Conservation (phyloP, 441 rosid species). For the Adansonia gregorii region DNA sequence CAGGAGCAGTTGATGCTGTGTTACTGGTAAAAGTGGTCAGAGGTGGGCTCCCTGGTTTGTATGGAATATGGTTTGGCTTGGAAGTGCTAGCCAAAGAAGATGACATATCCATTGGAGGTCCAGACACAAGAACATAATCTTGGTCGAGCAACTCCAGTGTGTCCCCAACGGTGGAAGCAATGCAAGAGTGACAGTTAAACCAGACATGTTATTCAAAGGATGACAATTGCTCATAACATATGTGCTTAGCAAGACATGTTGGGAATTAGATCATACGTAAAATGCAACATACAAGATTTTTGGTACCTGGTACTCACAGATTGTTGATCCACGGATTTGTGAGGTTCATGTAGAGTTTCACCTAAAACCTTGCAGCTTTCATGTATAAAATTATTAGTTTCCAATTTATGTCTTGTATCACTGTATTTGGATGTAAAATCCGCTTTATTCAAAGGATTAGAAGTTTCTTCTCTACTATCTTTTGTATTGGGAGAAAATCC, state of each 20-base stretch:
- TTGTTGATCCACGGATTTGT: slow-evolving; percentile 52
- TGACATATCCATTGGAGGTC: slow-evolving; percentile 69
- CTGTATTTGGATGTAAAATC: slow-evolving; percentile 50
- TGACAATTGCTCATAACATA: slow-evolving; percentile 17
- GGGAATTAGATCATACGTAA: slow-evolving; percentile 14
- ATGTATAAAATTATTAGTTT: slow-evolving; percentile 45
- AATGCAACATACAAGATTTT: slow-evolving; percentile 29
- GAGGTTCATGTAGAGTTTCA: slow-evolving; percentile 50
- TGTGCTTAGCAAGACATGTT: slow-evolving; percentile 10
- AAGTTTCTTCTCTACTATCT: slow-evolving; percentile 46
- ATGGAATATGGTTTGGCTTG: slow-evolving; percentile 56
- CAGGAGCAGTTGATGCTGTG: slow-evolving; percentile 55
- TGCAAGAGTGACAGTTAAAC: not conserved
- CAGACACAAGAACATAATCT: slow-evolving; percentile 84
- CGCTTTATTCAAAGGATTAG: slow-evolving; percentile 43
- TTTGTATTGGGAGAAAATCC: slow-evolving; percentile 53
- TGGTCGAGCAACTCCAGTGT: slow-evolving; percentile 81
- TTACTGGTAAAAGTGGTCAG: slow-evolving; percentile 40
- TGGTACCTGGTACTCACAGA: slow-evolving; percentile 54
- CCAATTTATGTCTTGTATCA: slow-evolving; percentile 40
- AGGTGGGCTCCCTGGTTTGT: slow-evolving; percentile 54
- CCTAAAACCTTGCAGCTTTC: slow-evolving; percentile 41
- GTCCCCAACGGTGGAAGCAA: slow-evolving; percentile 54
- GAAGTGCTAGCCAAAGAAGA: slow-evolving; percentile 56
- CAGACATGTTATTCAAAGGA: slow-evolving; percentile 22